These are phyloP conservation scores for Vaccinium corymbosum DNA, from an alignment of 148 eudicot genomes.

Conservation along the genomic window DNA sequence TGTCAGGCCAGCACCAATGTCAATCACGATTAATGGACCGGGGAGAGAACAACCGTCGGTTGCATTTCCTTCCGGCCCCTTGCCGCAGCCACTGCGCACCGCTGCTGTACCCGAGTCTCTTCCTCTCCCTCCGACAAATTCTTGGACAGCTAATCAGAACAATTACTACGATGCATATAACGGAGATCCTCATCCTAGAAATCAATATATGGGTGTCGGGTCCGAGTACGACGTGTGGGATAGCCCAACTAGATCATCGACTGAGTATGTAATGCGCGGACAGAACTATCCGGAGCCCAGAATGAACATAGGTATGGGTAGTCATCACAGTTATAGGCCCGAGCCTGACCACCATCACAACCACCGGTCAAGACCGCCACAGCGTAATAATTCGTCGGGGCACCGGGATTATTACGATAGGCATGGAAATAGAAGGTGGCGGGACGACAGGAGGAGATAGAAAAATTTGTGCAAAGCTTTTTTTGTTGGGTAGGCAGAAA, in stretches of 20 bases:
- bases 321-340: conserved; percentile 30
- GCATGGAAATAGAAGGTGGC: conserved; percentile 39
- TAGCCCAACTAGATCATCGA: conserved; percentile 45
- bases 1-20: conserved; percentile 4
- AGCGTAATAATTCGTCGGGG: conserved; percentile 28
- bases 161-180: conserved; percentile 28
- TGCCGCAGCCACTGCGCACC: conserved; percentile 20
- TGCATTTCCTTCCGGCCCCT: conserved; percentile 10
- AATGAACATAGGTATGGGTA: conserved; percentile 15
- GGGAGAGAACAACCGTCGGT: neutral
- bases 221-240: conserved; percentile 49
- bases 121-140: conserved; percentile 19
- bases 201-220: conserved; percentile 12
- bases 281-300: conserved; percentile 32
- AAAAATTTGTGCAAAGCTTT: neutral
- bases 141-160: conserved; percentile 28
- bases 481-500: neutral
- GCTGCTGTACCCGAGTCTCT: conserved; percentile 21
- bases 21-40: neutral
- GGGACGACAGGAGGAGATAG: conserved; percentile 47
- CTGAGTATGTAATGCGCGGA: conserved; percentile 24
- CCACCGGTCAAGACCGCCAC: conserved; percentile 41
- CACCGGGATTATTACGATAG: conserved; percentile 33
- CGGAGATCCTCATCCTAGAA: conserved; percentile 26
- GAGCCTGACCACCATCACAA: conserved; percentile 18